Evolutionary conservation across 2,329 filamentous ascomycete species (phyloP).

Genomic region (Xylaria sp.): DNA sequence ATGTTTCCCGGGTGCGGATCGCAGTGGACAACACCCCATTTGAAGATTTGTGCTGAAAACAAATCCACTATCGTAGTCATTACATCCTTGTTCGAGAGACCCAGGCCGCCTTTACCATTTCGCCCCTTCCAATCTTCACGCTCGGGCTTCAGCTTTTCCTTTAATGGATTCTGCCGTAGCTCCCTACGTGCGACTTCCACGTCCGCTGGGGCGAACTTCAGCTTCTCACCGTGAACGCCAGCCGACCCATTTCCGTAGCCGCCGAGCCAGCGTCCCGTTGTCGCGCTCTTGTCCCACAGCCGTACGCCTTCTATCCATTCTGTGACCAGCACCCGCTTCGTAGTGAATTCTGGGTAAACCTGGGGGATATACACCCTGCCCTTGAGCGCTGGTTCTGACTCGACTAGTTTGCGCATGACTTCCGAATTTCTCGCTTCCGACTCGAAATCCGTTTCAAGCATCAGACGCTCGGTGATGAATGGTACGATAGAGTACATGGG

Average conservation of each 20-base stretch:
- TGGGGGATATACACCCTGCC: constrained; percentile 88
- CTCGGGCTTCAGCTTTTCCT: constrained; percentile 78
- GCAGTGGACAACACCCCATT: constrained; percentile 95
- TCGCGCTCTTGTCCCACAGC: constrained; percentile 88
- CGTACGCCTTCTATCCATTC: constrained; percentile 98
- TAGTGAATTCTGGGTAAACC: constrained; percentile 84
- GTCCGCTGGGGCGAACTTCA: constrained; percentile 62
- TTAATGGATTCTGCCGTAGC: constrained; percentile 61
- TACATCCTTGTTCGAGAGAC: constrained; percentile 82
- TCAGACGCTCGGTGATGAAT: constrained; percentile 90
- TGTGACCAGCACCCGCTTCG: constrained; percentile 86
- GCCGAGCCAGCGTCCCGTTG: constrained; percentile 81
- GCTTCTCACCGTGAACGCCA: constrained; percentile 74
- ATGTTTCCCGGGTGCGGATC: constrained; percentile 98
- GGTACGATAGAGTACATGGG: constrained; percentile 91
- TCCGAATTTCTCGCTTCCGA: constrained; percentile 92
- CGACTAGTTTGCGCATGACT: constrained; percentile 81
- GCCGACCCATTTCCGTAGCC: constrained; percentile 80
- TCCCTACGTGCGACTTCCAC: constrained; percentile 57
- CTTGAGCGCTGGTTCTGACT: constrained; percentile 77
- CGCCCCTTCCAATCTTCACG: constrained; percentile 81
- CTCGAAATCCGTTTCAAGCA: constrained; percentile 92
- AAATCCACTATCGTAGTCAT: constrained; percentile 98
- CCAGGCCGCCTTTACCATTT: constrained; percentile 80
- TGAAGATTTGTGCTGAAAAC: constrained; percentile 97